phyloP scores from a whole-genome alignment of 1,284 basidiomycete species.

The Boletellus deceptivus region DNA sequence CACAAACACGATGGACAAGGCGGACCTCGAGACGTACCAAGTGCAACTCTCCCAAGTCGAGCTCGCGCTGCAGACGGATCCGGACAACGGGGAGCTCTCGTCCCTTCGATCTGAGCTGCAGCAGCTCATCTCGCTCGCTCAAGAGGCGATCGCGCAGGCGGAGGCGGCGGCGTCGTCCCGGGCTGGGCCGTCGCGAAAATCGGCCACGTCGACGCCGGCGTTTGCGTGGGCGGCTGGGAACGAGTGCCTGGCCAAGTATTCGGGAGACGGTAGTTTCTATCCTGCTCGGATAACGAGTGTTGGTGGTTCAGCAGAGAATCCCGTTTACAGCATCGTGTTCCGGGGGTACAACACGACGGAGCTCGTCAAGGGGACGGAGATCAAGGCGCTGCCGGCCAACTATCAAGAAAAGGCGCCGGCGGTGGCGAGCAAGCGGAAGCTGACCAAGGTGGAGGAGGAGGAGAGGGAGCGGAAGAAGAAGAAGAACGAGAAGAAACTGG shows the following conservation, averaged over 20 bases:
- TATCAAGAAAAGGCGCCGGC: conserved; percentile 41
- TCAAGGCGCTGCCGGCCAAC: conserved; percentile 68
- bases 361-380: conserved; percentile 70
- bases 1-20: conserved; percentile 54
- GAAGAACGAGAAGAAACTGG: conserved; percentile 95
- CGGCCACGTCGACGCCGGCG: conserved; percentile 45
- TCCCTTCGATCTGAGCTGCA: conserved; percentile 82
- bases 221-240: conserved; percentile 79
- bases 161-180: conserved; percentile 61
- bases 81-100: conserved; percentile 74
- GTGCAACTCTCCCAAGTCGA: conserved; percentile 90
- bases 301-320: conserved; percentile 81
- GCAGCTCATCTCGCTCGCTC: conserved; percentile 87
- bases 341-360: conserved; percentile 96
- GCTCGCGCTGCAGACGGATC: conserved; percentile 79
- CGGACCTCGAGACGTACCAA: conserved; percentile 86
- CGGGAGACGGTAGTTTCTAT: conserved; percentile 86
- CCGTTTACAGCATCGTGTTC: conserved; percentile 92
- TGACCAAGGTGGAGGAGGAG: conserved; percentile 79
- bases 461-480: conserved; percentile 92
- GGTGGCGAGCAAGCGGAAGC: conserved; percentile 68
- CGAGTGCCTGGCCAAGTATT: conserved; percentile 91
- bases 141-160: conserved; percentile 68
- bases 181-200: conserved; percentile 55
- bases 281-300: conserved; percentile 89